A percentile compares a stretch with the other conserved stretches of the same genome.
These are phyloP conservation scores for Sugiyamaella smithiae DNA, from an alignment of 805 yeast genomes.

Conservation along the genomic window DNA sequence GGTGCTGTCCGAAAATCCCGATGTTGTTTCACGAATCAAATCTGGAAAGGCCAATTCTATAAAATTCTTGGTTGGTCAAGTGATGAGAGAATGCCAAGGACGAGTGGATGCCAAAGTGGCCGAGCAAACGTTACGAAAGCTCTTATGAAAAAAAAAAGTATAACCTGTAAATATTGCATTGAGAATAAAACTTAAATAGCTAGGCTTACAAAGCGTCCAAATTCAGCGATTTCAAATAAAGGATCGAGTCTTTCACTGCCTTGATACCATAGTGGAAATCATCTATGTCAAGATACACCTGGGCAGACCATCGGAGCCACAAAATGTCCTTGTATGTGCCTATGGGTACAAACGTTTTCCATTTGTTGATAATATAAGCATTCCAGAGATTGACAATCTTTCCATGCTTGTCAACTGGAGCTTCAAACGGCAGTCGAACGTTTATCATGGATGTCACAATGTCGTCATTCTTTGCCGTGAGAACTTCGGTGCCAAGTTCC, in stretches of 20 bases:
- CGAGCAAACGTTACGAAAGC: constrained; percentile 11
- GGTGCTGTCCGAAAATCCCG: constrained; percentile 46
- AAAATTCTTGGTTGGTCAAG: constrained; percentile 79
- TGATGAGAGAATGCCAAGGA: constrained; percentile 79
- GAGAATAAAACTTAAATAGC: background rate
- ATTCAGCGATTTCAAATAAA: constrained; percentile 5
- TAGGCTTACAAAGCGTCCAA: too few species aligned
- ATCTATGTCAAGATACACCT: constrained; percentile 53
- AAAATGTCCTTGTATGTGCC: constrained; percentile 40
- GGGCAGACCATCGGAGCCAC: constrained; percentile 56
- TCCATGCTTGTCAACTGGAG: constrained; percentile 11
- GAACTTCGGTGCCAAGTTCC: constrained; percentile 40
- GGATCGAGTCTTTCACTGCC: constrained; percentile 27
- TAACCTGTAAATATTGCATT: background rate
- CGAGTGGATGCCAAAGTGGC: constrained; percentile 37
- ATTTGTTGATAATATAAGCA: constrained; percentile 24
- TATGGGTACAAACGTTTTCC: constrained; percentile 50
- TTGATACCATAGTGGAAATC: constrained; percentile 52
- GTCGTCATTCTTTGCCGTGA: constrained; percentile 39
- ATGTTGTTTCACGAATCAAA: constrained; percentile 54
- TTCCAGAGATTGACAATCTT: constrained; percentile 1
- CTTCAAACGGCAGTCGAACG: constrained; percentile 39
- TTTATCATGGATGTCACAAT: constrained; percentile 45
- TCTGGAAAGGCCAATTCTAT: constrained; percentile 60
- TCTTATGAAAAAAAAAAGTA: background rate